Evolutionary conservation across 2,329 filamentous ascomycete genomes (phyloP).

Genomic region (Trichoderma sp.): DNA sequence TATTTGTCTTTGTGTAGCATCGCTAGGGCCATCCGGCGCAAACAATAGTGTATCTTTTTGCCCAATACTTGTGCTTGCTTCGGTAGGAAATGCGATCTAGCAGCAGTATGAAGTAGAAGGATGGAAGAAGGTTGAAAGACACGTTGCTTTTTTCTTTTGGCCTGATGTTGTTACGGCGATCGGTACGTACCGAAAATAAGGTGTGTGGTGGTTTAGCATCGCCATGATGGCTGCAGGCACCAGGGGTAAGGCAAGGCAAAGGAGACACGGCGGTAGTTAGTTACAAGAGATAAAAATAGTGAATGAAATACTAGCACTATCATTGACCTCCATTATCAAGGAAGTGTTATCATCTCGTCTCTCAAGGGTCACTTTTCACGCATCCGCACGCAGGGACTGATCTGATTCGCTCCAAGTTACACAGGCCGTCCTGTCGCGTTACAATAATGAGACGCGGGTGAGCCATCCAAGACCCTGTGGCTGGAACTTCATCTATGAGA

Average conservation of each 20-base stretch:
- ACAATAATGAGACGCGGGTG: neutral
- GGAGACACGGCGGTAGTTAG: neutral
- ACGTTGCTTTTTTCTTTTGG: neutral
- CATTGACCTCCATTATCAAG: neutral
- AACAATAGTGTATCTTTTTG: neutral
- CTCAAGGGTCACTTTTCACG: neutral
- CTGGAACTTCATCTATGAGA: neutral
- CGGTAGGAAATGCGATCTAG: neutral
- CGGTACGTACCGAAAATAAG: neutral
- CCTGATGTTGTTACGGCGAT: neutral
- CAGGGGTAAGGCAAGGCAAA: neutral
- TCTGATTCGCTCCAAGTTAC: constrained; percentile 3
- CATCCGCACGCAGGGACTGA: neutral
- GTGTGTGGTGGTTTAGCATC: neutral
- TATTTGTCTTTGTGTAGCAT: neutral
- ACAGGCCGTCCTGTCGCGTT: constrained; percentile 4
- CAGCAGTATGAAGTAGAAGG: neutral
- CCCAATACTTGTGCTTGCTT: neutral
- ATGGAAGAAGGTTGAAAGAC: neutral
- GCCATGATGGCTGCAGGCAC: neutral
- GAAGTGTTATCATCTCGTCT: neutral
- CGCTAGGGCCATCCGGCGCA: neutral
- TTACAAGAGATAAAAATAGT: neutral
- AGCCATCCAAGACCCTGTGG: constrained; percentile 5
- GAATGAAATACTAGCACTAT: neutral